These are phyloP conservation scores for Dipodascopsis uninucleata DNA, from an alignment of 805 yeast species.

Conservation along the genomic window DNA sequence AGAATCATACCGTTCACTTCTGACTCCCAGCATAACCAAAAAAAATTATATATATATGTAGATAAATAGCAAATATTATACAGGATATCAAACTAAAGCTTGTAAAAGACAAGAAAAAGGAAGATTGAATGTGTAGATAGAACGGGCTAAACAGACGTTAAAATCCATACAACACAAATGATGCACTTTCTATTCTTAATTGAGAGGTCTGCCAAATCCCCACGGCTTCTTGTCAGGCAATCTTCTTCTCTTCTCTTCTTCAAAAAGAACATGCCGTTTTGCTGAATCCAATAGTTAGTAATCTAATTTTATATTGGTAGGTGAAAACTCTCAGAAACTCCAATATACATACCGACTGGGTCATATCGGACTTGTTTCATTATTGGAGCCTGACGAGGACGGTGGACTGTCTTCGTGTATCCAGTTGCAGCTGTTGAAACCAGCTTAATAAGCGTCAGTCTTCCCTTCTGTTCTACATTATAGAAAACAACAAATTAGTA, in stretches of 20 bases:
- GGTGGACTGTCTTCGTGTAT: slow-evolving; percentile 69
- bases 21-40: too few relatives aligned
- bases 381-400: slow-evolving; percentile 76
- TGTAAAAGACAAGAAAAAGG: too few relatives aligned
- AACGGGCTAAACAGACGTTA: too few relatives aligned
- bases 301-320: slow-evolving; percentile 17
- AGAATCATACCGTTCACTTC: too few relatives aligned
- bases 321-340: too few relatives aligned
- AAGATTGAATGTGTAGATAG: too few relatives aligned
- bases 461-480: slow-evolving; percentile 57
- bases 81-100: too few relatives aligned
- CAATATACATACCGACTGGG: slow-evolving; percentile 49
- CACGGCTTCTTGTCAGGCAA: slow-evolving; percentile 37
- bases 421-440: slow-evolving; percentile 91
- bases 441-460: slow-evolving; percentile 78
- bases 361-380: slow-evolving; percentile 83
- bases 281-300: slow-evolving; percentile 41
- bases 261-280: slow-evolving; percentile 85
- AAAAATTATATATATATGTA: too few relatives aligned
- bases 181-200: neutral
- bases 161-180: too few relatives aligned
- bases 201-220: slow-evolving; percentile 26
- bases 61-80: too few relatives aligned
- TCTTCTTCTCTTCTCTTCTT: slow-evolving; percentile 84
- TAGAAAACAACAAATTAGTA: too few relatives aligned